A percentile compares a stretch with the other conserved stretches of the same genome.
phyloP scores from a whole-genome alignment of 139 green algal genomes.

The Nannochloris sp. region DNA sequence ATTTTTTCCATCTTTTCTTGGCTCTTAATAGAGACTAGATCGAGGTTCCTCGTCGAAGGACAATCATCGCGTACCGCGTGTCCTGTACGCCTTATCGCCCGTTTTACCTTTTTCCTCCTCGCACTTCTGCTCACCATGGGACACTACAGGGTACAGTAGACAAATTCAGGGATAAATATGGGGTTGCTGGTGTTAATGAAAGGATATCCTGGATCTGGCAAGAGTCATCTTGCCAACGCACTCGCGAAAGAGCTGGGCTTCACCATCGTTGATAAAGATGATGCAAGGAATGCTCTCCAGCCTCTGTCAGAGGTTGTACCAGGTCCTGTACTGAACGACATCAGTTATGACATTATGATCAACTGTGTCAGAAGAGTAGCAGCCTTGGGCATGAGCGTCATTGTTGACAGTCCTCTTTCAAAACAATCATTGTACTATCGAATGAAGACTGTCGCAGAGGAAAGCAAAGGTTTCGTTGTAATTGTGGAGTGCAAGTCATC shows the following conservation, averaged over 20 bases:
- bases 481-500: too few species aligned
- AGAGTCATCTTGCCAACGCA: conserved; percentile 33
- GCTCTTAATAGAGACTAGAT: too few species aligned
- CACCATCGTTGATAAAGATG: conserved; percentile 72
- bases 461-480: too few species aligned
- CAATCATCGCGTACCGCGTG: too few species aligned
- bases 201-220: conserved; percentile 45
- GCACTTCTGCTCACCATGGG: too few species aligned
- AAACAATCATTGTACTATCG: conserved; percentile 41
- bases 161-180: conserved; percentile 3
- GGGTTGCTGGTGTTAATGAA: conserved; percentile 40
- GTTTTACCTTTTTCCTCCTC: too few species aligned
- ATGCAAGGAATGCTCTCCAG: conserved; percentile 41
- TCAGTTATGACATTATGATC: conserved; percentile 72
- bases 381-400: conserved; percentile 22
- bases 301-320: not conserved
- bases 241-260: conserved; percentile 37
- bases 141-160: too few species aligned
- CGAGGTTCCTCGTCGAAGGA: too few species aligned
- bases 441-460: conserved; percentile 6
- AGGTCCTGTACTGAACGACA: conserved; percentile 40
- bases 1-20: too few species aligned
- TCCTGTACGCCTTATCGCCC: too few species aligned
- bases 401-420: conserved; percentile 67
- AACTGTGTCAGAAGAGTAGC: conserved; percentile 41